Conservation (phyloP, 202 grass and related monocot species). For the Saccharum hybrid region DNA sequence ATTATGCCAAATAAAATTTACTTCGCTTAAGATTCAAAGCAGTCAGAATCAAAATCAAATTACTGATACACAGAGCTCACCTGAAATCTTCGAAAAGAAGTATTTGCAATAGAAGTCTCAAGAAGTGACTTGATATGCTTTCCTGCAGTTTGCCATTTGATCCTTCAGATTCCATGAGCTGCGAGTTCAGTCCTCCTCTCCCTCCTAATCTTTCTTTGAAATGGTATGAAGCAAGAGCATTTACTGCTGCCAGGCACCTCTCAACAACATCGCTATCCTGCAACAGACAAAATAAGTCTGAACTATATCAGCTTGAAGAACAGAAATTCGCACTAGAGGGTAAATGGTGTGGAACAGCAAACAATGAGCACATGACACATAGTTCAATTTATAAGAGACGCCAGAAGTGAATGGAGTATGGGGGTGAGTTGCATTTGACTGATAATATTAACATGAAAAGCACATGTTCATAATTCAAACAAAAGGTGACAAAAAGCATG, state of each 20-base stretch:
- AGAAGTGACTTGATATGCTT: slow-evolving; percentile 82
- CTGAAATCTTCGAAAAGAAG: slow-evolving; percentile 93
- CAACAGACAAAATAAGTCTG: slow-evolving; percentile 31
- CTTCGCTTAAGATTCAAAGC: slow-evolving; percentile 20
- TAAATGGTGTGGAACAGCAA: background rate
- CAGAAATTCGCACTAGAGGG: slow-evolving; percentile 20
- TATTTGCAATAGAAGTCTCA: slow-evolving; percentile 77
- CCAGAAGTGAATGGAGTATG: background rate
- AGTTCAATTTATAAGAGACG: slow-evolving; percentile 22
- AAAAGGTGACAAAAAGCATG: too few relatives aligned
- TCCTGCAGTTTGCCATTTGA: slow-evolving; percentile 71
- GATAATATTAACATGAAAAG: background rate
- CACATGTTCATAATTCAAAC: background rate
- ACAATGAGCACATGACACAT: background rate
- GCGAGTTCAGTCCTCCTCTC: slow-evolving; percentile 66
- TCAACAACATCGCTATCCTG: slow-evolving; percentile 93
- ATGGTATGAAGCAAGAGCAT: slow-evolving; percentile 90
- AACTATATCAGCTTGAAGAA: slow-evolving; percentile 41
- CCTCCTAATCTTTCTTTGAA: slow-evolving; percentile 81
- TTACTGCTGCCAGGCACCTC: slow-evolving; percentile 83
- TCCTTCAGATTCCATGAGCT: slow-evolving; percentile 63
- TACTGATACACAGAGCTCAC: slow-evolving; percentile 46
- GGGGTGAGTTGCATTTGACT: background rate
- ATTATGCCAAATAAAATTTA: slow-evolving; percentile 37
- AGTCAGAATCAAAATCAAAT: slow-evolving; percentile 17